Percentiles rank a stretch among this genome's conserved stretches.
Conservation (phyloP, 1,139 yeast species). For the Kodamaea derodonti region DNA sequence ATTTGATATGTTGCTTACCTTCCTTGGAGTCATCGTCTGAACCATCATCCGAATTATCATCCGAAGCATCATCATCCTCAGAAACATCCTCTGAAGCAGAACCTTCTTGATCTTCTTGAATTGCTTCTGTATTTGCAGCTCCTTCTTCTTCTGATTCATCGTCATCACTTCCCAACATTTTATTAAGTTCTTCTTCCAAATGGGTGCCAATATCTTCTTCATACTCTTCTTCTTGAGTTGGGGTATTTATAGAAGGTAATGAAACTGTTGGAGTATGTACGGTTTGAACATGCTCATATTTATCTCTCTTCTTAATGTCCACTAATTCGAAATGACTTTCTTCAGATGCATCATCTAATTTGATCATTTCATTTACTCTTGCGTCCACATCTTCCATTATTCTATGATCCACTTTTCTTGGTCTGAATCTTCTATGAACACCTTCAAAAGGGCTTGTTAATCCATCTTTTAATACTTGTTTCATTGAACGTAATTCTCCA, state of each 20-base stretch:
- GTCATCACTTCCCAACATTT: slow-evolving; percentile 28
- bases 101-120: slow-evolving; percentile 13
- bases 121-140: slow-evolving; percentile 8
- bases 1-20: slow-evolving; percentile 64
- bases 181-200: slow-evolving; percentile 40
- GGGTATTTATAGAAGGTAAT: slow-evolving; percentile 1
- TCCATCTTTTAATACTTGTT: slow-evolving; percentile 69
- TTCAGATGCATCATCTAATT: slow-evolving; percentile 79
- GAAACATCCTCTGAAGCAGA: slow-evolving; percentile 24
- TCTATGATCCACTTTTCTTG: slow-evolving; percentile 45
- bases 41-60: slow-evolving; percentile 26
- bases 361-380: slow-evolving; percentile 71
- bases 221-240: not conserved
- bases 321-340: slow-evolving; percentile 75
- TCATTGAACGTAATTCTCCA: slow-evolving; percentile 36
- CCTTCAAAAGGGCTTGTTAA: slow-evolving; percentile 68
- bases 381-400: slow-evolving; percentile 68
- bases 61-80: slow-evolving; percentile 27
- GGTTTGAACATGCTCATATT: slow-evolving; percentile 6
- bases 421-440: slow-evolving; percentile 47
- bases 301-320: slow-evolving; percentile 38
- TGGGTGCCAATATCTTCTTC: slow-evolving; percentile 16
- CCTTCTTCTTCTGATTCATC: slow-evolving; percentile 13
- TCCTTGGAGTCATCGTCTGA: slow-evolving; percentile 29
- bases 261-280: slow-evolving; percentile 3